These are phyloP conservation scores for Gossypium turneri DNA, from an alignment of 345 rosid species.

Conservation along the genomic window DNA sequence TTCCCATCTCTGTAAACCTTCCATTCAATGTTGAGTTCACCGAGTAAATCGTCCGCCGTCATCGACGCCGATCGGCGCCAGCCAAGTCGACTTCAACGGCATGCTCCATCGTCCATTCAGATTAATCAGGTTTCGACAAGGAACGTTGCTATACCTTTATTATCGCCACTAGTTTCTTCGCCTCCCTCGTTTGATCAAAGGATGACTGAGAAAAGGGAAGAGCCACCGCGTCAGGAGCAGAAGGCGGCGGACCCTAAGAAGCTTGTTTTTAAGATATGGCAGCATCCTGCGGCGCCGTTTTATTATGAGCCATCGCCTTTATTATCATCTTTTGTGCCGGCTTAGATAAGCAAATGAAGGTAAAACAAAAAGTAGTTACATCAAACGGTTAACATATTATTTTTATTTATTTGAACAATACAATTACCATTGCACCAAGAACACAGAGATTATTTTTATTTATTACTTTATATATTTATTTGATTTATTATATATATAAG, in stretches of 20 bases:
- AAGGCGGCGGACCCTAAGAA: conserved; percentile 31
- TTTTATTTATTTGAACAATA: no score
- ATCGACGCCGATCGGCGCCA: conserved; percentile 23
- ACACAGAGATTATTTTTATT: no score
- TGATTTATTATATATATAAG: no score
- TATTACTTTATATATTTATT: no score
- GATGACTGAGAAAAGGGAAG: conserved; percentile 28
- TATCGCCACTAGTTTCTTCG: conserved; percentile 68
- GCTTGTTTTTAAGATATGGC: conserved; percentile 71
- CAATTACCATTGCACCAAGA: no score
- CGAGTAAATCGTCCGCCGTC: conserved; percentile 23
- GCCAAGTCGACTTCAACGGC: conserved; percentile 66
- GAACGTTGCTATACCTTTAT: conserved; percentile 86
- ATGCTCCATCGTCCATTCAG: conserved; percentile 66
- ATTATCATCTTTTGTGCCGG: conserved; percentile 58
- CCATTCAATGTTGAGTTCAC: conserved; percentile 23
- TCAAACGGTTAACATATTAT: conserved; percentile 8
- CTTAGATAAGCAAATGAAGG: conserved; percentile 22
- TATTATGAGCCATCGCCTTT: conserved; percentile 44
- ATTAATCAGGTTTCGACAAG: conserved; percentile 48
- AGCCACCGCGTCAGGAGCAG: conserved; percentile 27
- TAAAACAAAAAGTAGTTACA: conserved; percentile 2
- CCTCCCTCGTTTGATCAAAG: conserved; percentile 38
- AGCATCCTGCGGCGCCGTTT: conserved; percentile 89
- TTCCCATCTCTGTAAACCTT: not conserved